phyloP scores from a whole-genome alignment of 2,329 filamentous ascomycete species.

The Pseudopithomyces maydicus region DNA sequence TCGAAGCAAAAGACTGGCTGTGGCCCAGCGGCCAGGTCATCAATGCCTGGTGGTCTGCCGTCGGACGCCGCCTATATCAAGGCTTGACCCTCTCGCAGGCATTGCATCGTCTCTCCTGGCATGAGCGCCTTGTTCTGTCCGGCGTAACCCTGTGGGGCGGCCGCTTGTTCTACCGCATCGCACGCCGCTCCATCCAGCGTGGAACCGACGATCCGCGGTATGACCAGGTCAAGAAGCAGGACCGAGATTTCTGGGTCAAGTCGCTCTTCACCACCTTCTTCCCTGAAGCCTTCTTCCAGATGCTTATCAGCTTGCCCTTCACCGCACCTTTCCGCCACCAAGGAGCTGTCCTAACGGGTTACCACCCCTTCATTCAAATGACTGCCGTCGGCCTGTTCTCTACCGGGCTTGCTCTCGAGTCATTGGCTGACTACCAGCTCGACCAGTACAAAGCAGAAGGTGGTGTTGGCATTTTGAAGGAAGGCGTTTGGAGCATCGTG shows the following conservation, averaged over 20 bases:
- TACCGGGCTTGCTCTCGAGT: conserved; percentile 61
- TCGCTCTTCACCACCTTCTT: conserved; percentile 61
- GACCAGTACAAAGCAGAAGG: conserved; percentile 54
- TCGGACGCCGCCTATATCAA: conserved; percentile 57
- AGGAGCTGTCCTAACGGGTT: conserved; percentile 43
- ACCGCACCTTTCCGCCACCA: conserved; percentile 60
- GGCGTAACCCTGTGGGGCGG: conserved; percentile 64
- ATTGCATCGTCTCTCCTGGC: conserved; percentile 56
- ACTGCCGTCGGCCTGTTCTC: conserved; percentile 61
- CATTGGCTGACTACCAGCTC: conserved; percentile 62
- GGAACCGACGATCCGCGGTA: conserved; percentile 64
- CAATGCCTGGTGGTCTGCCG: conserved; percentile 66
- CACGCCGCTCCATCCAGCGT: conserved; percentile 54
- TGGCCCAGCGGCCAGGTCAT: conserved; percentile 61
- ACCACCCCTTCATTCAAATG: conserved; percentile 44
- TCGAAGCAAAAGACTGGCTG: conserved; percentile 65
- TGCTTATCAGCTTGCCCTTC: conserved; percentile 62
- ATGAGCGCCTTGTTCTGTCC: conserved; percentile 60
- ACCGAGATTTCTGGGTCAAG: conserved; percentile 62
- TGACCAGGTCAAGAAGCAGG: conserved; percentile 54
- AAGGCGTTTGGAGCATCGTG: conserved; percentile 67
- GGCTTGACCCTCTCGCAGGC: conserved; percentile 54
- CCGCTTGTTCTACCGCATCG: conserved; percentile 61
- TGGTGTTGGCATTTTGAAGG: conserved; percentile 52
- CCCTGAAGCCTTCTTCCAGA: conserved; percentile 63